These are phyloP conservation scores for Pythium chondricola DNA, from an alignment of 352 stramenopile species.

Conservation along the genomic window DNA sequence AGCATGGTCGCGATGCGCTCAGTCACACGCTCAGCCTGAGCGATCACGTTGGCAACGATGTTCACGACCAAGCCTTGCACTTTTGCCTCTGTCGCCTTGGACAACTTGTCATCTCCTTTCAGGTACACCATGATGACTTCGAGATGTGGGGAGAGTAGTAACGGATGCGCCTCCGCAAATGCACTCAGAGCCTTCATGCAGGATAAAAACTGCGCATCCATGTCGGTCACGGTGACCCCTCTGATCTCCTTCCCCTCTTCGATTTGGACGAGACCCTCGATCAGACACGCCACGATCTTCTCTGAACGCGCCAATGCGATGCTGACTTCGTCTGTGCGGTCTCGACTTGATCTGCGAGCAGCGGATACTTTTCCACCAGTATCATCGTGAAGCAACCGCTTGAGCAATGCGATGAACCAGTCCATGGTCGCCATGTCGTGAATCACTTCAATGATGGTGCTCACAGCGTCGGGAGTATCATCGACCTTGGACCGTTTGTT, in stretches of 20 bases:
- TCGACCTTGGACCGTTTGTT: constrained; percentile 56
- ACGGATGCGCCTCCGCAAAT: constrained; percentile 67
- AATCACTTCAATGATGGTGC: constrained; percentile 74
- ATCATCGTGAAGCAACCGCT: constrained; percentile 41
- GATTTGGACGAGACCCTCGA: constrained; percentile 61
- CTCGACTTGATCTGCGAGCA: constrained; percentile 21
- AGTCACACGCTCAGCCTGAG: constrained; percentile 38
- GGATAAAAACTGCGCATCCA: constrained; percentile 57
- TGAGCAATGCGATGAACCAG: constrained; percentile 70
- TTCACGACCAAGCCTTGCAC: constrained; percentile 54
- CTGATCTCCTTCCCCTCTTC: constrained; percentile 58
- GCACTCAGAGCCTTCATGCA: constrained; percentile 72
- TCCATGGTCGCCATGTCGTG: constrained; percentile 60
- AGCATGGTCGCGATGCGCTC: constrained; percentile 35
- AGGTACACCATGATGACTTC: constrained; percentile 74
- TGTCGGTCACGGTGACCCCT: constrained; percentile 44
- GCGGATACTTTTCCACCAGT: constrained; percentile 13
- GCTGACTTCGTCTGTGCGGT: constrained; percentile 40
- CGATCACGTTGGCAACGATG: constrained; percentile 60
- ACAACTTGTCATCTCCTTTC: constrained; percentile 45
- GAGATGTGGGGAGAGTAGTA: constrained; percentile 49
- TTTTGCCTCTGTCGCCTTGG: constrained; percentile 44
- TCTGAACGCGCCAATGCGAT: constrained; percentile 46
- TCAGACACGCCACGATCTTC: constrained; percentile 58
- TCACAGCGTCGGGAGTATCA: constrained; percentile 47